Base-by-base conservation (phyloP, 78 protist genomes). In the Bodo saltans region DNA sequence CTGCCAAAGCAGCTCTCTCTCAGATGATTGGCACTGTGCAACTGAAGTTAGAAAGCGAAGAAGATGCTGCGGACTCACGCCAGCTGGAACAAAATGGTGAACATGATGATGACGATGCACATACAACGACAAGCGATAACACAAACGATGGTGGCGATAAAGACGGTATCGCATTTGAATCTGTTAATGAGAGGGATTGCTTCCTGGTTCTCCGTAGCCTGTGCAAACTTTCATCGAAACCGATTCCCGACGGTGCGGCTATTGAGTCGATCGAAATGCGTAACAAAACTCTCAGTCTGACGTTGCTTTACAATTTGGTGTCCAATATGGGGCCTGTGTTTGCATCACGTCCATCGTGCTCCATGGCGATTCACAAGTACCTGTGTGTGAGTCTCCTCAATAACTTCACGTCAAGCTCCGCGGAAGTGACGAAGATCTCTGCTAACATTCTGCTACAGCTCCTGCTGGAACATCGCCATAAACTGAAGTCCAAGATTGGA, bases 401-500 rank as follows among this genome's bases (percentile, higher is more conserved):
- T 42, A 93, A 91, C 75, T 94, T 93, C 30, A 88, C 86, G 42
- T 81, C 85, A 32, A 38, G 83, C 0, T 47, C 80, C 30, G 83
- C 88, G 11, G 53, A 73, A 30, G 91, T 91, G 30, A 88, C 92
- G 30, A 68, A 83, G 47, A 52, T 92, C 26, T 69, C 91, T 39
- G 78, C 85, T 32, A 26, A 71, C 39, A 73, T 91, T 33, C 89
- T 91, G 47, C 4, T 75, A 27, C 53, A 85, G 32, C 78, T 91
- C 42, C 74, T 91, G 41, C 67, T 74, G 42, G 74, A 83, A 33
- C 89, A 89, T 60, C 87, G 85, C 68, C 91, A 91, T 26, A 81
- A 87, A 28, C 81, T 91, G 12, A 91, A 88, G 79, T 23, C 35
- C 34, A 94, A 93, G 78, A 82, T 94, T 27, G 97, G 96, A 0